A percentile compares a stretch with the other conserved stretches of the same genome.
phyloP scores from a whole-genome alignment of 2,329 filamentous ascomycete genomes.

The Sporothrix inflata region DNA sequence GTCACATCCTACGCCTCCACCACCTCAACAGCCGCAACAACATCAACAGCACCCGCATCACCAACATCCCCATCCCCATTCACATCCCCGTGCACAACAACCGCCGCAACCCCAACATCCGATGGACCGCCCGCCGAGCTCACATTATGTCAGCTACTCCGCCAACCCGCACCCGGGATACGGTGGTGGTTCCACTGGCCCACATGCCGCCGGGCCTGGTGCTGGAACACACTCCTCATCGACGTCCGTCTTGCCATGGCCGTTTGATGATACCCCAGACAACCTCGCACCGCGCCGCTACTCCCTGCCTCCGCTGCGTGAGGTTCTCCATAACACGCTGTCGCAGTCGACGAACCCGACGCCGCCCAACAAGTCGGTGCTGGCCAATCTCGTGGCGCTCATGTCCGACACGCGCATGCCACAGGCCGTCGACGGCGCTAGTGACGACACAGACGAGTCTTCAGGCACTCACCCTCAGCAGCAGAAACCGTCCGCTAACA shows the following conservation, averaged over 20 bases:
- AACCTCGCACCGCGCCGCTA: conserved; percentile 21
- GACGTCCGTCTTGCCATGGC: conserved; percentile 27
- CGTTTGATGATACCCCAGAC: conserved; percentile 29
- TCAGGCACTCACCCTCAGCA: background rate
- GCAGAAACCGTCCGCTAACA: background rate
- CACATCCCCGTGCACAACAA: background rate
- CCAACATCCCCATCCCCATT: background rate
- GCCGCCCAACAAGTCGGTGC: conserved; percentile 12
- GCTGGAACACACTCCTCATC: background rate
- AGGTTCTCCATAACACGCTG: conserved; percentile 34
- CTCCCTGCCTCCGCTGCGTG: conserved; percentile 33
- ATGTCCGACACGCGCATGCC: conserved; percentile 37
- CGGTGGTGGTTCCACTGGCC: background rate
- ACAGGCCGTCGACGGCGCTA: background rate
- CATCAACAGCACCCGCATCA: background rate
- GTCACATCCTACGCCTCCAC: background rate
- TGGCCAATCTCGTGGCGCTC: conserved; percentile 35
- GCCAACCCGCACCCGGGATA: background rate
- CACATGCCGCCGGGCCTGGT: background rate
- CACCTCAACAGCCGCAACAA: background rate
- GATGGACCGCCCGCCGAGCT: background rate
- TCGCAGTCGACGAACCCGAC: conserved; percentile 16
- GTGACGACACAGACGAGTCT: background rate
- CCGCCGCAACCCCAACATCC: background rate
- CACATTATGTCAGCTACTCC: background rate